Evolutionary conservation across 352 stramenopile genomes (phyloP).

Genomic region (Phytopythium chamaehyphon): DNA sequence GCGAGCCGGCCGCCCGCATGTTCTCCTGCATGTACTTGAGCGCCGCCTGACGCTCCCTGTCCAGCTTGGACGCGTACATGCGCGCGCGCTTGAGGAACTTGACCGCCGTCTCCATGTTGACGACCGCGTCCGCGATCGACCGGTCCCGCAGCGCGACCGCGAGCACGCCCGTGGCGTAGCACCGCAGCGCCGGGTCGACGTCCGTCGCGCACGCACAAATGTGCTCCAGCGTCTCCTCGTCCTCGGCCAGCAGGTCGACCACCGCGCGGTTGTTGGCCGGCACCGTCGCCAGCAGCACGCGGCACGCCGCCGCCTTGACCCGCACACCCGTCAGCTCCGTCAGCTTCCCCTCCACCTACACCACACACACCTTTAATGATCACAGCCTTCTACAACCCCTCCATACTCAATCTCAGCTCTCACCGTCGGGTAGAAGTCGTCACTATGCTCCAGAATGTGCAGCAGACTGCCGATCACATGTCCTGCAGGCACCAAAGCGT

Average conservation of each 20-base stretch:
- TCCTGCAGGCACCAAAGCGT: slow-evolving; percentile 18
- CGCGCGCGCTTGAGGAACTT: slow-evolving; percentile 70
- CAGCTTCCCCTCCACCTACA: slow-evolving; percentile 64
- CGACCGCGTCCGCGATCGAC: slow-evolving; percentile 73
- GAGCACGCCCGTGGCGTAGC: slow-evolving; percentile 73
- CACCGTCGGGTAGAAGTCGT: slow-evolving; percentile 83
- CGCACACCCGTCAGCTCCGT: slow-evolving; percentile 47
- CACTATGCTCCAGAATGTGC: slow-evolving; percentile 73
- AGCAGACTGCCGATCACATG: slow-evolving; percentile 78
- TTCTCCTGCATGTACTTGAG: slow-evolving; percentile 80
- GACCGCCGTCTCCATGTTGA: slow-evolving; percentile 74
- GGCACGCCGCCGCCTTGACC: slow-evolving; percentile 67
- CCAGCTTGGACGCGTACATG: slow-evolving; percentile 75
- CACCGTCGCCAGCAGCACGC: slow-evolving; percentile 68
- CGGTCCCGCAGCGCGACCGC: slow-evolving; percentile 75
- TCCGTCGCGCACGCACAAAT: slow-evolving; percentile 70
- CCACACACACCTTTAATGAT: slow-evolving; percentile 1
- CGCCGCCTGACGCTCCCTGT: slow-evolving; percentile 57
- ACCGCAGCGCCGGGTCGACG: slow-evolving; percentile 46
- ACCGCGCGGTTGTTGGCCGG: slow-evolving; percentile 73
- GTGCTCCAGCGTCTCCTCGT: slow-evolving; percentile 75
- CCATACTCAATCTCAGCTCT: neutral
- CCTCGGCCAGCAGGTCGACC: slow-evolving; percentile 58
- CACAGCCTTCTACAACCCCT: slow-evolving; percentile 4
- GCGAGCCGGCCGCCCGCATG: slow-evolving; percentile 25